Evolutionary conservation across 2,329 filamentous ascomycete genomes (phyloP).

Genomic region (Colletotrichum euphorbiae): DNA sequence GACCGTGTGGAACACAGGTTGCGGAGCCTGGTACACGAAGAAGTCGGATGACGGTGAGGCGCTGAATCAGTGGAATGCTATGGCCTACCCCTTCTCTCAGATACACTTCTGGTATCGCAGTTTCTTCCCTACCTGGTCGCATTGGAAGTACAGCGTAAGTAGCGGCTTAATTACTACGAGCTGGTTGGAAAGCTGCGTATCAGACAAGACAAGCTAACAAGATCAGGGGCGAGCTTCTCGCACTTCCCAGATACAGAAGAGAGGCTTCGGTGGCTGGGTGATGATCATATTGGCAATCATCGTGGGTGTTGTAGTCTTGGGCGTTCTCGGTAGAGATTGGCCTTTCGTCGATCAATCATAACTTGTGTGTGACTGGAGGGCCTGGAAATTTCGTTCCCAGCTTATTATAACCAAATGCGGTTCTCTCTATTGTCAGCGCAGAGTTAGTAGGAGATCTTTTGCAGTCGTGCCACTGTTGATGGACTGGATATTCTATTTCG

Average conservation of each 20-base stretch:
- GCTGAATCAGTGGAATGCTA: conserved; percentile 48
- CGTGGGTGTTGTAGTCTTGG: background rate
- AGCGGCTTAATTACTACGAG: too few species aligned
- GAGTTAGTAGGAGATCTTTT: too few species aligned
- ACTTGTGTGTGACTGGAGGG: background rate
- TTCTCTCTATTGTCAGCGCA: too few species aligned
- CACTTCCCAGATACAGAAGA: background rate
- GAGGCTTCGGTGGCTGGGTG: background rate
- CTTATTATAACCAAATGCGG: background rate
- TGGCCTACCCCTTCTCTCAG: conserved; percentile 51
- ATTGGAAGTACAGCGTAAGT: conserved; percentile 51
- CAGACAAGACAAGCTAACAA: background rate
- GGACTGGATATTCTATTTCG: too few species aligned
- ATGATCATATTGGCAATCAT: background rate
- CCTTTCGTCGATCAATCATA: background rate
- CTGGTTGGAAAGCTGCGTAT: background rate
- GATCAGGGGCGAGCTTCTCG: background rate
- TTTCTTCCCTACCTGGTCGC: conserved; percentile 49
- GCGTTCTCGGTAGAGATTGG: background rate
- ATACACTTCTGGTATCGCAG: conserved; percentile 50
- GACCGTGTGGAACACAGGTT: conserved; percentile 48
- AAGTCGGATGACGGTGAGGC: conserved; percentile 38
- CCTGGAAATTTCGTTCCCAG: background rate
- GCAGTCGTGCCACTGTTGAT: too few species aligned
- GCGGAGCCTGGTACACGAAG: conserved; percentile 52